Evolutionary conservation across 139 green algal genomes (phyloP).

Genomic region (Chlorella sp.): DNA sequence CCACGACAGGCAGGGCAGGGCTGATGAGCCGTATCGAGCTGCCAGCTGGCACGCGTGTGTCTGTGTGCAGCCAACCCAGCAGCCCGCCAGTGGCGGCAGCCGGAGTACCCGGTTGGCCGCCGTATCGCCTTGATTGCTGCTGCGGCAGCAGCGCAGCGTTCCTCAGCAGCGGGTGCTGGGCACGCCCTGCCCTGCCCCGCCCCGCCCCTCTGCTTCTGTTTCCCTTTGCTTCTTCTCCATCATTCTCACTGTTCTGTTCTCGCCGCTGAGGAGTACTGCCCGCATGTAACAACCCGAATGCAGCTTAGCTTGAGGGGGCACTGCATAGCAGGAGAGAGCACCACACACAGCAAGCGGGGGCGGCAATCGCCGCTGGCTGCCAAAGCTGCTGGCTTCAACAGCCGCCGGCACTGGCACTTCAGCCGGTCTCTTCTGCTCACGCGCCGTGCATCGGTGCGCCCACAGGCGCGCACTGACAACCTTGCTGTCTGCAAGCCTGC

Average conservation of each 20-base stretch:
- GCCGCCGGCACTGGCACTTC: background rate
- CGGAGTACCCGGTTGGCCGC: too few species aligned
- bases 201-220: background rate
- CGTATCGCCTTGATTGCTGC: background rate
- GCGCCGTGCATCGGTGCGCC: background rate
- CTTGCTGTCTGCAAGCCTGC: background rate
- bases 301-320: too few species aligned
- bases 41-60: too few species aligned
- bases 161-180: background rate
- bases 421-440: background rate
- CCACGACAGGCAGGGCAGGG: too few species aligned
- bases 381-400: too few species aligned
- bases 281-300: background rate
- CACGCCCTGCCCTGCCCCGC: background rate
- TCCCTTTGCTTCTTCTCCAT: background rate
- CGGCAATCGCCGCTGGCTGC: too few species aligned
- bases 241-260: background rate
- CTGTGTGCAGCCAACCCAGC: too few species aligned
- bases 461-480: background rate
- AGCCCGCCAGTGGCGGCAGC: too few species aligned
- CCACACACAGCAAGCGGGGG: too few species aligned
- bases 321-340: too few species aligned
- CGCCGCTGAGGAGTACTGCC: background rate
- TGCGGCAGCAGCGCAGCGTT: background rate
- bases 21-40: too few species aligned